Evolutionary conservation across 2,329 filamentous ascomycete species (phyloP), one percentile per base, ranked within the genome.

Genomic region (Apiospora malaysiana): DNA sequence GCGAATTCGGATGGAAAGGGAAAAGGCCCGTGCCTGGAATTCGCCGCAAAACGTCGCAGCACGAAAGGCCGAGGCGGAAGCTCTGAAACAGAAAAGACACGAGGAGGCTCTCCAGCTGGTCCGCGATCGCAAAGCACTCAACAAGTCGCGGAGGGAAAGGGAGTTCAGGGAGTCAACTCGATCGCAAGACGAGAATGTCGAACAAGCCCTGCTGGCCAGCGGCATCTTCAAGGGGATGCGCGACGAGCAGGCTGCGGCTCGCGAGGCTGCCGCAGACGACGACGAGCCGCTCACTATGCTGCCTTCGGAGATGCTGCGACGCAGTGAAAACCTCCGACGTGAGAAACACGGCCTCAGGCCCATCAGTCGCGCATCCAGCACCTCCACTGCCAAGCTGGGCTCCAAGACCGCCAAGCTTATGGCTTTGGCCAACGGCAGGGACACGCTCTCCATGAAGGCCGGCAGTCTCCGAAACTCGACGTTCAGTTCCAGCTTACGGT

Each of bases 1-100:
- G n/a, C 83, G 89, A 27, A 85, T 88, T 9, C 83, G 82, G 43
- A 82, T 84, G 51, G 87, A 86, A 25, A 84, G 86, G 68, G 86
- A 88, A 51, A 83, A 86, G 72, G 82, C 86, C 73, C 83, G 83
- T 40, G 78, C 81, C 2, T 88, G 85, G 75, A 83, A 83, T 42
- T 71, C 76, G 6, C 75, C 77, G 14, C 74, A 77, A 32, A 77
- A 75, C 69, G 73, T 76, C 18, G 76, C 74, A 40, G 76, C 76
- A 67, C 78, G 79, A 7, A 73, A 77, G 69, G 69, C 68, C 8
- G 77, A 73, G 4, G 74, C 74, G 12, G 72, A 67, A n/a, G 72
- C 72, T 12, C 71, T 72, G 37, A 75, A 75, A 56, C 72, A 76
- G 21, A 75, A 68, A 66, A 70, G 70, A 2, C 45, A 77, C 23